Conservation (phyloP, 2,329 filamentous ascomycete genomes). For the Exophiala dermatitidis region DNA sequence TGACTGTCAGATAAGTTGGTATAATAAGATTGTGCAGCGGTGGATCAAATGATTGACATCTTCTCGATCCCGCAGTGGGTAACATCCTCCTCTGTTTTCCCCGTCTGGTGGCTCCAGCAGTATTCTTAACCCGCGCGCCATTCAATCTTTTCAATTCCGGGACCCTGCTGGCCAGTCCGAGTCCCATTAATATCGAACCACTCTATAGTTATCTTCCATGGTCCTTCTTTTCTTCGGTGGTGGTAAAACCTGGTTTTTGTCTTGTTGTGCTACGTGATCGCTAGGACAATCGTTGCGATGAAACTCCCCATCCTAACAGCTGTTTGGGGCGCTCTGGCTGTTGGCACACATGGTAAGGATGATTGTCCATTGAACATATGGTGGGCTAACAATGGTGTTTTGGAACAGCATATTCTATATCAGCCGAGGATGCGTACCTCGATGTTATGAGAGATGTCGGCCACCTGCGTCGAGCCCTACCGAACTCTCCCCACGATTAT, state of each 20-base stretch:
- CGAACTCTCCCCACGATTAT: conserved; percentile 61
- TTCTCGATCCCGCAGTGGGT: too few relatives aligned
- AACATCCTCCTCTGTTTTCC: too few relatives aligned
- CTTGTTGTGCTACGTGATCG: background rate
- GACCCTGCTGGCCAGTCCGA: too few relatives aligned
- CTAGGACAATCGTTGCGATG: background rate
- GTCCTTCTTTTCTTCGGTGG: background rate
- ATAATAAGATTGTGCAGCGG: too few relatives aligned
- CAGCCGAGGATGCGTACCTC: conserved; percentile 9
- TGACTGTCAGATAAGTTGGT: too few relatives aligned
- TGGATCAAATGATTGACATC: too few relatives aligned
- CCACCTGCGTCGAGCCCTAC: conserved; percentile 37
- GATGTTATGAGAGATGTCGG: conserved; percentile 6
- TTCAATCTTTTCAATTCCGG: too few relatives aligned
- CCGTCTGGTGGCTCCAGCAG: too few relatives aligned
- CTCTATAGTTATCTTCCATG: too few relatives aligned
- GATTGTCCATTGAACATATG: background rate
- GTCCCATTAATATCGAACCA: too few relatives aligned
- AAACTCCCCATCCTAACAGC: conserved; percentile 8
- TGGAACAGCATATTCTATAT: conserved; percentile 8
- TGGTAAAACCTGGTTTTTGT: background rate
- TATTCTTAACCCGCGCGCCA: too few relatives aligned
- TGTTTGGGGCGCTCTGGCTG: conserved; percentile 2
- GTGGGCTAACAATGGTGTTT: background rate
- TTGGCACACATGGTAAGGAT: conserved; percentile 6